Base-by-base conservation (phyloP, 148 eudicot genomes). In the Chenopodium formosanum region DNA sequence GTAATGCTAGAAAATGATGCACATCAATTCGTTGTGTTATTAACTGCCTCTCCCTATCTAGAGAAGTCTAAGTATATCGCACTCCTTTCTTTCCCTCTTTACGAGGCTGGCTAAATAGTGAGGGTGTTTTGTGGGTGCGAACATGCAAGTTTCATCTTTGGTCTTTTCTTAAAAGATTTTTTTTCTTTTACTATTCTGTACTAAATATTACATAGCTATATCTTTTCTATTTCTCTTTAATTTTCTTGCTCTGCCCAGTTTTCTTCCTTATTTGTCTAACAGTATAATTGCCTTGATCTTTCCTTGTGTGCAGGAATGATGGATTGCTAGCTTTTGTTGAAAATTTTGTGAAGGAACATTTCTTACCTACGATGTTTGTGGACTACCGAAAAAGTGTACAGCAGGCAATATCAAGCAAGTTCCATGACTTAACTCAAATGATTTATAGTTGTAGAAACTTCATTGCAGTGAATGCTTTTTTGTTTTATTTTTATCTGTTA, bases 351-450 rank as follows among this genome's bases (percentile, higher is more conserved):
- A 96, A 96, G 84, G 99, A 96, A 75, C 99, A 94, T 65, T 96
- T 96, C 79, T 85, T 96, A 78, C 99, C 99, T 65, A 91, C 99
- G 73, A 91, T 96, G 98, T 94, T 91, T 83, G 98, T 96, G 64
- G 99, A 96, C 88, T 96, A 96, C 88, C 92, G 99, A 79, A 96
- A 96, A 94, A 85, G 97, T 80, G 93, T 96, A 56, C 99, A 96
- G 82, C 99, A 96, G 88, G 98, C 99, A 75, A 95, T 95, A 91
- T 93, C 98, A 90, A 95, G 98, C 84, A 88, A 85, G 97, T 90
- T 82, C 82, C 70, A 23, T 66, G 64, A 78, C 66, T 48, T 20
- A 31, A 44, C 78, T 68, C n/a, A 74, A 52, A 19, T 56, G 53
- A 81, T 68, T 32, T 66, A 11, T 25, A 34, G 58, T 4, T 63